phyloP scores from a whole-genome alignment of 2,329 filamentous ascomycete genomes.

The Tolypocladium endophyticum region DNA sequence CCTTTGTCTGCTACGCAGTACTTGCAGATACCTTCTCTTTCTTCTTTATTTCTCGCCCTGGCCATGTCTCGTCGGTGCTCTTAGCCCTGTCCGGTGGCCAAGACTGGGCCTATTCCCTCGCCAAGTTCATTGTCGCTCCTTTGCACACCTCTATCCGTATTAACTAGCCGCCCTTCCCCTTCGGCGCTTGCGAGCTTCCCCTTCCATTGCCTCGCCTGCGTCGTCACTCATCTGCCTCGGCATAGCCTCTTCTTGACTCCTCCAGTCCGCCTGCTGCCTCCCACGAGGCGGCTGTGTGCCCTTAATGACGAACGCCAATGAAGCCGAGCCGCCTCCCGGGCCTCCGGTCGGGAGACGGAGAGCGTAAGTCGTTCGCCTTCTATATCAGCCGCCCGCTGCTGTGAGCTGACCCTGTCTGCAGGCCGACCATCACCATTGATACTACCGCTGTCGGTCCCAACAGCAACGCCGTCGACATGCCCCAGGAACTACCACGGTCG shows the following conservation, averaged over 20 bases:
- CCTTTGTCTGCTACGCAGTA: background rate
- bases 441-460: conserved; percentile 30
- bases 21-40: background rate
- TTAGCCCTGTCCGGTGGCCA: background rate
- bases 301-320: conserved; percentile 11
- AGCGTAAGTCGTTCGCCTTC: conserved; percentile 21
- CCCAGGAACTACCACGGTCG: conserved; percentile 9
- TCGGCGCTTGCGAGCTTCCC: background rate
- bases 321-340: conserved; percentile 8
- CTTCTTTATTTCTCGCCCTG: background rate
- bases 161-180: background rate
- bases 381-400: background rate
- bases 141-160: background rate
- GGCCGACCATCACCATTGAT: conserved; percentile 45
- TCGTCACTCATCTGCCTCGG: background rate
- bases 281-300: conserved; percentile 8
- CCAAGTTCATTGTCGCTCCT: background rate
- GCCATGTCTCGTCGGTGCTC: background rate
- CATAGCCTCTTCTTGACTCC: conserved; percentile 4
- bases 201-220: background rate
- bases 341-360: conserved; percentile 17
- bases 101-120: background rate
- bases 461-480: conserved; percentile 15
- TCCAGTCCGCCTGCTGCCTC: conserved; percentile 4
- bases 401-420: conserved; percentile 13